These are phyloP conservation scores for Apiotrichum laibachii DNA, from an alignment of 1,284 basidiomycete species.

Conservation along the genomic window DNA sequence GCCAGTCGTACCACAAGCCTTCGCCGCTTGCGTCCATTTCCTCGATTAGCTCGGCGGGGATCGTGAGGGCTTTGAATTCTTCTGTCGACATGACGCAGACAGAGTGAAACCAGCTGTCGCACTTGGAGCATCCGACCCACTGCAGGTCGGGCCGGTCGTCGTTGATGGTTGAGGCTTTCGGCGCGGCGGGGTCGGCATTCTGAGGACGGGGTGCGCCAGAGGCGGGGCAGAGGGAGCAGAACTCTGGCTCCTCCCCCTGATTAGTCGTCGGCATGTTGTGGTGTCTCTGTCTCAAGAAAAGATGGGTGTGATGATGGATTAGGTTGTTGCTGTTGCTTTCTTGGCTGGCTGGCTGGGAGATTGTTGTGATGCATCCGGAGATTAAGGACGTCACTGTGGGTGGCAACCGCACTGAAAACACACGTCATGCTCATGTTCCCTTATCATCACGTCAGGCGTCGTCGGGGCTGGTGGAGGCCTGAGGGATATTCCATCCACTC, in stretches of 20 bases:
- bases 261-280: neutral
- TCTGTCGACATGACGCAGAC: conserved; percentile 32
- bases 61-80: conserved; percentile 15
- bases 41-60: conserved; percentile 30
- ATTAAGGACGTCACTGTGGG: no score
- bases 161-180: neutral
- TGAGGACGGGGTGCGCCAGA: conserved; percentile 19
- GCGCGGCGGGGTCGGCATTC: neutral
- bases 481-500: neutral
- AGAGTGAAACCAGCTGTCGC: conserved; percentile 46
- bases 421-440: no score
- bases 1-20: conserved; percentile 44
- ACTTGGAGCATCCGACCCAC: conserved; percentile 49
- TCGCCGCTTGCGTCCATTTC: conserved; percentile 23
- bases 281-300: neutral
- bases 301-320: no score
- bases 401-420: no score
- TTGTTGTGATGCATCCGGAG: no score
- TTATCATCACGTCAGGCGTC: no score
- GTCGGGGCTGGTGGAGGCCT: neutral
- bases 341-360: no score
- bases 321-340: no score
- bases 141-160: conserved; percentile 24
- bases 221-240: conserved; percentile 24
- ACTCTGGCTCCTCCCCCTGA: conserved; percentile 21